Base-by-base conservation (phyloP, 768 basidiomycete species). In the Mycena maculata region DNA sequence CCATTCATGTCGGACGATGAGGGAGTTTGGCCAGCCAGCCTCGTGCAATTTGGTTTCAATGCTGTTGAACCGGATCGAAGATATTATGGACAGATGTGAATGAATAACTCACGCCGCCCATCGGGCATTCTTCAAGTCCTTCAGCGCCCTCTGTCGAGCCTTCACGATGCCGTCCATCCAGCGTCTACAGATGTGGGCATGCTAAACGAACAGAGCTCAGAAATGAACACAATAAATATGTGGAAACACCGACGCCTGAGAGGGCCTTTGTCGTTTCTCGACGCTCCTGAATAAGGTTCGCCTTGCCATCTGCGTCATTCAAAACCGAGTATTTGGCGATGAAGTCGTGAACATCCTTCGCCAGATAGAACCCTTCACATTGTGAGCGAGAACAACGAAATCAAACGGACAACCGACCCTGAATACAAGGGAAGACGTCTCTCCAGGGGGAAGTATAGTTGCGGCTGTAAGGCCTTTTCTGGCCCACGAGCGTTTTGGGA, bases 31-130 rank as follows among this genome's bases (percentile, higher is more conserved):
- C 61, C 61, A 63, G 16, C 64, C 64, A 27, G 64, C 64, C 30
- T 65, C 42, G 20, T n/a, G 48, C 23, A 65, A 45, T 47, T 65
- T 65, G 16, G 23, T 22, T 42, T n/a, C 3, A n/a, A 65, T 55
- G 18, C 64, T 65, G 50, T n/a, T 13, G 25, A 22, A 3, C 22
- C 1, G 30, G n/a, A 30, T 33, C 13, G 22, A 33, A 22, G n/a
- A 53, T 25, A 2, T 7, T 23, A 25, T 12, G 22, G 20, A 20
- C 10, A 38, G 6, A 33, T 20, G 22, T 15, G 15, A 2, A 38
- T 39, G 9, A 36, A 1, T 15, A 38, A 53, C 60, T 62, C 42
- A 62, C 61, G 30, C 42, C 9, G 30, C 8, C 61, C 42, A 42
- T 48, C 62, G 54, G 48, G 54, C 45, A 1, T 31, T 16, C 28